These are phyloP conservation scores for Ceriops tagal DNA, from an alignment of 345 rosid genomes.

Conservation along the genomic window DNA sequence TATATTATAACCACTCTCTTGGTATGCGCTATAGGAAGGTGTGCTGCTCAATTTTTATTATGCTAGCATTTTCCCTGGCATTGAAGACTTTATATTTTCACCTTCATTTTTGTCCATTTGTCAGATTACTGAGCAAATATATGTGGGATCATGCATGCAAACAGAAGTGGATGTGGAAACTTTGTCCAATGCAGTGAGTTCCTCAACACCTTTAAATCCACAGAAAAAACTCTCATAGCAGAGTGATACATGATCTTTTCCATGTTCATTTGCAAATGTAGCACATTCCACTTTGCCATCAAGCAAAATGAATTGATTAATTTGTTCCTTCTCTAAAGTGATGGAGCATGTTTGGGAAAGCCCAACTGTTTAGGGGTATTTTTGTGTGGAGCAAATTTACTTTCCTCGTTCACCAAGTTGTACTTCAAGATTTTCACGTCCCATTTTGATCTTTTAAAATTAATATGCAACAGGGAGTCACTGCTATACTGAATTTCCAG, in stretches of 20 bases:
- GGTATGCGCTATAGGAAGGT: slow-evolving; percentile 96
- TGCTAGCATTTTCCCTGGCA: neutral
- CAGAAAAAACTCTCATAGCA: neutral
- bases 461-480: slow-evolving; percentile 57
- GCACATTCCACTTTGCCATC: neutral
- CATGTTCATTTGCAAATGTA: neutral
- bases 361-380: neutral
- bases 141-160: slow-evolving; percentile 87
- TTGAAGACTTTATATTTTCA: neutral
- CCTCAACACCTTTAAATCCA: neutral
- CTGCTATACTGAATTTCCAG: slow-evolving; percentile 83
- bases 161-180: slow-evolving; percentile 69
- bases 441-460: slow-evolving; percentile 2
- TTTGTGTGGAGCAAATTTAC: neutral
- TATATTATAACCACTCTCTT: slow-evolving; percentile 72
- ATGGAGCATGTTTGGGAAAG: neutral
- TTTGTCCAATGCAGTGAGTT: slow-evolving; percentile 60
- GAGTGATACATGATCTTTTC: neutral
- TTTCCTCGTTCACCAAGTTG: neutral
- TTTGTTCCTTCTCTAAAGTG: neutral
- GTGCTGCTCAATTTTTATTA: slow-evolving; percentile 12
- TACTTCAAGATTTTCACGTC: neutral
- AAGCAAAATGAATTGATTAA: neutral
- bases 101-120: slow-evolving; percentile 14
- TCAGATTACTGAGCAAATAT: slow-evolving; percentile 87